Evolutionary conservation across 306 rosid species (phyloP), one percentile per base, ranked within the genome.

Genomic region (Abrus precatorius): DNA sequence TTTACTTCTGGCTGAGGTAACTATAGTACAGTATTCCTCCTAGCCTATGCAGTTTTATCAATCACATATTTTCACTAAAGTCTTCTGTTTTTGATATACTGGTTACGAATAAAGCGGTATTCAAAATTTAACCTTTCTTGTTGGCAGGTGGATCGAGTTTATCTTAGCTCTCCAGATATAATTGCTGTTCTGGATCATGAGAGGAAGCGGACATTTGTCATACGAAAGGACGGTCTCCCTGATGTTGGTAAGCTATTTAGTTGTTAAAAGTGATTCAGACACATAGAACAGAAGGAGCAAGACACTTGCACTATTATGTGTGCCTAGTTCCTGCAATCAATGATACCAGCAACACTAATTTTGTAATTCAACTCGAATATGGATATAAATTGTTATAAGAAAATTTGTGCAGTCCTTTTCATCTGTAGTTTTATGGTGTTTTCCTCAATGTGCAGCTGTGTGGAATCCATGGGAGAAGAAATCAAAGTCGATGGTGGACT

Each of bases 401-500:
- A 41, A 9, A 47, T 11, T 7, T 11, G 34, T 55, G 45, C 48
- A 20, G 28, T 5, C 29, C 36, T 41, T 47, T 41, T 50, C 14
- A 56, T 45, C 36, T 27, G 9, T n/a, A 67, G 38, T 69, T 69
- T 32, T 14, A 70, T 82, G 67, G 7, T 47, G 55, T 41, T 29
- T 29, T 10, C 40, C 53, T 6, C 54, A 40, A 5, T 70, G 6
- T 43, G 69, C 85, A 95, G 99, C 85, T 48, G 92, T 95, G 62
- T 95, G 99, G 99, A 95, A 95, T 84, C 99, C 99, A 69, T 95
- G 99, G 99, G 97, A 93, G 71, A 95, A 93, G 88, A 95, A 91
- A 76, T 88, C 98, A 34, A 95, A 91, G 72, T 68, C 91, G 1
- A 93, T 93, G 97, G 84, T 11, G 47, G 98, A 95, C 80, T 84